Evolutionary conservation across 306 rosid species (phyloP).

Genomic region (Carpinus fangiana): DNA sequence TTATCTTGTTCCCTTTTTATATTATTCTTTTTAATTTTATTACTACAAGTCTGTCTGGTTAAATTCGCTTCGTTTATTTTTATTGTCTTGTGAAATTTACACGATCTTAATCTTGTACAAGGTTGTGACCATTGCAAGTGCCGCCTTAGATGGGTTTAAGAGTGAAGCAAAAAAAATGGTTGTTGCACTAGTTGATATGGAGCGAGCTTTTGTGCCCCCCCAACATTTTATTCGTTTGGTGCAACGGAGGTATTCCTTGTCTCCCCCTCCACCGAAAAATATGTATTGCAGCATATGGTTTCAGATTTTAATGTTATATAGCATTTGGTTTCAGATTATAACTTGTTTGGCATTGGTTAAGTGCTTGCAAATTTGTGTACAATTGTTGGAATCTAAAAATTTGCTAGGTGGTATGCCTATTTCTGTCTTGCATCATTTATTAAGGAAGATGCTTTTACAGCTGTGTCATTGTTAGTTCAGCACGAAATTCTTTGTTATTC

Average conservation of each 20-base stretch:
- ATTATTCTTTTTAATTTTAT: conserved; percentile 7
- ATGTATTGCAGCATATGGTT: not conserved
- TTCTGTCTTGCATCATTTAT: not conserved
- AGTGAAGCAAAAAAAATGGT: conserved; percentile 95
- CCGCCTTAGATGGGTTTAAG: conserved; percentile 84
- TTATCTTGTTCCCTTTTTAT: conserved; percentile 8
- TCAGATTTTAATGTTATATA: not conserved
- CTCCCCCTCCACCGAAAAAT: not conserved
- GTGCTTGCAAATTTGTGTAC: not conserved
- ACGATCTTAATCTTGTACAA: conserved; percentile 25
- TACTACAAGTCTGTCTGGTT: conserved; percentile 7
- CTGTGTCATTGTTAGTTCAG: not conserved
- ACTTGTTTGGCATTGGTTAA: not conserved
- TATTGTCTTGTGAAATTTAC: conserved; percentile 8
- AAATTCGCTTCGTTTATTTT: conserved; percentile 4
- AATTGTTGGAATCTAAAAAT: not conserved
- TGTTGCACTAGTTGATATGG: conserved; percentile 97
- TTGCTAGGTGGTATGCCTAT: not conserved
- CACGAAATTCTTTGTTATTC: not conserved
- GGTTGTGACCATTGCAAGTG: conserved; percentile 88
- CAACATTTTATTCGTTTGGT: conserved; percentile 96
- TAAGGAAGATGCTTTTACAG: conserved; percentile 9
- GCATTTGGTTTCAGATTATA: not conserved
- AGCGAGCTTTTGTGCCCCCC: conserved; percentile 98
- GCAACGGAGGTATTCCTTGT: conserved; percentile 71